These are phyloP conservation scores for Lactifluus volemus DNA, from an alignment of 768 basidiomycete genomes.

Conservation along the genomic window DNA sequence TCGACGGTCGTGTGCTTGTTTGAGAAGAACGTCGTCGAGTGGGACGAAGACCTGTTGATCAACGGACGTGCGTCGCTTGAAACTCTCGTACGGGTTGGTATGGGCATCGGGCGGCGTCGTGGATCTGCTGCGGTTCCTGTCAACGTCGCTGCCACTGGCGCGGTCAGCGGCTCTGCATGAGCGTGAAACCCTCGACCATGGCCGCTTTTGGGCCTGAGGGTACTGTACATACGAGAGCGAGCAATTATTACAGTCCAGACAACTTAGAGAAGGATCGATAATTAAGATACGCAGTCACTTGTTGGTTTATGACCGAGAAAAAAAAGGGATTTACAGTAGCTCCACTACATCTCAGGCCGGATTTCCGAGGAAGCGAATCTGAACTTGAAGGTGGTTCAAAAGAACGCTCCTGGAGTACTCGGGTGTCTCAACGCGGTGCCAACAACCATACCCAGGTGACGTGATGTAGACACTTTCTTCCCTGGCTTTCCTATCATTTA, in stretches of 20 bases:
- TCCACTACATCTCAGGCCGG: neutral
- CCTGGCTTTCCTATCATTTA: no score
- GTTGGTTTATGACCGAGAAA: no score
- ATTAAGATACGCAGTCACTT: neutral
- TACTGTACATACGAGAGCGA: neutral
- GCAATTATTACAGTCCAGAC: neutral
- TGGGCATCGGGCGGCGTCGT: slow-evolving; percentile 57
- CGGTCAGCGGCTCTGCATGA: neutral
- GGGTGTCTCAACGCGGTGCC: no score
- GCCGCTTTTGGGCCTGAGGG: no score
- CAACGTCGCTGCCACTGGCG: neutral
- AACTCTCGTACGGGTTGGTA: slow-evolving; percentile 82
- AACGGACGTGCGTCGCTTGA: slow-evolving; percentile 85
- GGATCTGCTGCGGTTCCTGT: slow-evolving; percentile 8
- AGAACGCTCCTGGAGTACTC: no score
- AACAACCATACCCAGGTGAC: no score
- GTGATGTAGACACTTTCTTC: no score
- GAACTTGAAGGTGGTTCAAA: no score
- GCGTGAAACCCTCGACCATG: neutral
- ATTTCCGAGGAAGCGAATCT: neutral
- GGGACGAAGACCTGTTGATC: slow-evolving; percentile 85
- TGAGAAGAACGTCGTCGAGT: slow-evolving; percentile 74
- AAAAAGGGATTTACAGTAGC: no score
- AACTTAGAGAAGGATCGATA: neutral
- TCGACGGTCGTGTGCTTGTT: slow-evolving; percentile 90